Evolutionary conservation across 768 basidiomycete species (phyloP).

Genomic region (Boletus reticuloceps): DNA sequence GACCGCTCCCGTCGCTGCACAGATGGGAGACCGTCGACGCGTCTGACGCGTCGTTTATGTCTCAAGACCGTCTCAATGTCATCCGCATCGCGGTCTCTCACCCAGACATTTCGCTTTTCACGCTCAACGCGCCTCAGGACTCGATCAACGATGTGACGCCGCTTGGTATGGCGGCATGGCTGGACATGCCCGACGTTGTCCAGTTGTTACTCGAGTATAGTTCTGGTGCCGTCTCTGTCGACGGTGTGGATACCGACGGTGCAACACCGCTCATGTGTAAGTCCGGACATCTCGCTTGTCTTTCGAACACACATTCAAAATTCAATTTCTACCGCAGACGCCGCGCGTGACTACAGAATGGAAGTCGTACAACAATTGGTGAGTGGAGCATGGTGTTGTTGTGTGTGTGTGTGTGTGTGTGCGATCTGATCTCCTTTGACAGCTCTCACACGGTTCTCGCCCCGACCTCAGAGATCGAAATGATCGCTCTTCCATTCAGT

Average conservation of each 20-base stretch:
- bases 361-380: constrained; percentile 69
- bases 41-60: constrained; percentile 68
- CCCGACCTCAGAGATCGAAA: constrained; percentile 73
- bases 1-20: constrained; percentile 2
- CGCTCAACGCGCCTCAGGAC: constrained; percentile 70
- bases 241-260: constrained; percentile 71
- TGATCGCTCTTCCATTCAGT: constrained; percentile 70
- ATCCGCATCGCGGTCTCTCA: constrained; percentile 56
- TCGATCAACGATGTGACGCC: constrained; percentile 74
- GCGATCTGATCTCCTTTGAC: constrained; percentile 4
- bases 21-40: constrained; percentile 73
- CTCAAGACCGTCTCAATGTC: constrained; percentile 51
- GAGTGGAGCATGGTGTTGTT: constrained; percentile 25
- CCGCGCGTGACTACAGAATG: constrained; percentile 68
- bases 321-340: constrained; percentile 48
- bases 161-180: constrained; percentile 76
- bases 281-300: constrained; percentile 25
- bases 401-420: too few species aligned
- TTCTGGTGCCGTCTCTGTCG: constrained; percentile 60
- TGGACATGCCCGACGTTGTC: constrained; percentile 62
- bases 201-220: constrained; percentile 62
- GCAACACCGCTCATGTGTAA: constrained; percentile 85
- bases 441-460: constrained; percentile 64
- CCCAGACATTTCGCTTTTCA: constrained; percentile 60
- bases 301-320: not conserved